phyloP scores from a whole-genome alignment of 768 basidiomycete genomes.

The Psilocybe subaeruginosa region DNA sequence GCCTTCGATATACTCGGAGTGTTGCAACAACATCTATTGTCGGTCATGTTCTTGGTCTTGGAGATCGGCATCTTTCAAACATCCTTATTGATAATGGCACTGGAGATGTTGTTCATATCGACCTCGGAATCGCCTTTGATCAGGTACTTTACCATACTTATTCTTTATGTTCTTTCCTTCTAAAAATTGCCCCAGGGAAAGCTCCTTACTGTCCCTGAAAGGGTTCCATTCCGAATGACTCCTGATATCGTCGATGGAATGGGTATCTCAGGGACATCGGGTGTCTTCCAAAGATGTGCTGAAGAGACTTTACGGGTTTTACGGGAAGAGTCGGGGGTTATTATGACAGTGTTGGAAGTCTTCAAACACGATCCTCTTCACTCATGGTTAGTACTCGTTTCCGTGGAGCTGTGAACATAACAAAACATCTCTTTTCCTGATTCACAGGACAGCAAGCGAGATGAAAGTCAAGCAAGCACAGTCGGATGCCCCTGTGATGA shows the following conservation, averaged over 20 bases:
- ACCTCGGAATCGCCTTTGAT: slow-evolving; percentile 96
- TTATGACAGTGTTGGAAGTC: slow-evolving; percentile 95
- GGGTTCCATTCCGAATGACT: slow-evolving; percentile 94
- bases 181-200: slow-evolving; percentile 61
- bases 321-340: slow-evolving; percentile 80
- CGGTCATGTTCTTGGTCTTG: slow-evolving; percentile 89
- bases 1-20: slow-evolving; percentile 88
- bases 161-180: slow-evolving; percentile 1
- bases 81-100: slow-evolving; percentile 83
- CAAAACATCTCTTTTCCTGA: slow-evolving; percentile 1
- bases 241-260: slow-evolving; percentile 94
- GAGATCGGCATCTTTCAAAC: slow-evolving; percentile 91
- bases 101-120: slow-evolving; percentile 94
- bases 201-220: slow-evolving; percentile 76
- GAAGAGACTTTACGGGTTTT: slow-evolving; percentile 95
- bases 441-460: slow-evolving; percentile 76
- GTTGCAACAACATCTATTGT: slow-evolving; percentile 94
- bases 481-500: slow-evolving; percentile 33
- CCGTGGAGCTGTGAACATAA: background rate
- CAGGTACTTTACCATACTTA: slow-evolving; percentile 53
- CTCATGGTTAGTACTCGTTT: slow-evolving; percentile 63
- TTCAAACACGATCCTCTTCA: slow-evolving; percentile 97
- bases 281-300: slow-evolving; percentile 93
- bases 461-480: slow-evolving; percentile 72
- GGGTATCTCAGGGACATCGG: slow-evolving; percentile 87